Base-by-base conservation (phyloP, 73 alveolate species). In the Tetrahymena malaccensis region DNA sequence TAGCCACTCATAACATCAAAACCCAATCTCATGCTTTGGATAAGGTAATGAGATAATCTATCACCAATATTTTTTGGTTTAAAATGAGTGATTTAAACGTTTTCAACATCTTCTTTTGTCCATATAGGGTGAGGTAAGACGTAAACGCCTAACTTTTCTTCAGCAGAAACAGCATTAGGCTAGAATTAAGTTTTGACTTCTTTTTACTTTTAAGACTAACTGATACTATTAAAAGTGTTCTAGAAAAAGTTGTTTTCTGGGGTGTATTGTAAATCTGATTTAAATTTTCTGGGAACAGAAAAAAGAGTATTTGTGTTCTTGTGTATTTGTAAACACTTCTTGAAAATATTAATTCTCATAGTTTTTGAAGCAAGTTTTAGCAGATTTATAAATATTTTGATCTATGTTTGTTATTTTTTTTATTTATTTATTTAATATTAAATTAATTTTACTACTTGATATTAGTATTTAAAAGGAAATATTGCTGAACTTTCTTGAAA, bases 1-100 rank as follows among this genome's bases (percentile, higher is more conserved):
- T 95, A 95, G 27, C 96, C 96, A 94, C 96, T 94, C 96, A 94
- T 94, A 4, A 94, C 33, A 94, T 94, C 96, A 84, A 94, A 94
- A 7, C 96, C 95, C 3, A 43, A 1, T 94, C 96, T 94, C 55
- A 94, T 43, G 27, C 95, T 85, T 40, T 85, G 34, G 17, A 94
- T 85, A 34, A 85, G 57, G 35, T 43, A 94, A 43, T 84, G 40
- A 0, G 96, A 89, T 84, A 94, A 85, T 25, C 70, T 43, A 43
- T 94, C 96, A 11, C 96, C 96, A 43, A 94, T 85, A 31, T 85
- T 94, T 40, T 43, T 31, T 43, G 95, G 94, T 21, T 85, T 43
- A 27, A 85, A 38, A 40, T 94, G 96, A 43, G 84, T 93, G 8
- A 94, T 13, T n/a, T 57, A 17, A 43, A 94, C 95, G 22, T 85